Percentiles rank a stretch among this genome's conserved stretches.
Evolutionary conservation across 441 rosid genomes (phyloP).

Genomic region (Francoa sonchifolia): DNA sequence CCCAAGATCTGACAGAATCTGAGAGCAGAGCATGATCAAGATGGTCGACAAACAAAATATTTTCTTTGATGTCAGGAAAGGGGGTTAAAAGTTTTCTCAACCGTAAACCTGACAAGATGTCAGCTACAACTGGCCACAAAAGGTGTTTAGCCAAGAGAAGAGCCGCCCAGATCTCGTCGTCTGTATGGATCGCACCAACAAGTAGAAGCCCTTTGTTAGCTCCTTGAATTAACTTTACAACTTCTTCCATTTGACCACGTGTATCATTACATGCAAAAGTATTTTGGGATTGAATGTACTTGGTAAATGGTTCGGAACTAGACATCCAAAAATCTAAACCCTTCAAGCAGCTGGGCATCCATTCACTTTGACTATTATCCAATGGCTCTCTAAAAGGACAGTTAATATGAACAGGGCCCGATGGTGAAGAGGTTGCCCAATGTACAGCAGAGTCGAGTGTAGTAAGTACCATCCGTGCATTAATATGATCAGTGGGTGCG

Average conservation of each 20-base stretch:
- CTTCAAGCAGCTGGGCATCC: conserved; percentile 66
- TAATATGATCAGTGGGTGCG: conserved; percentile 60
- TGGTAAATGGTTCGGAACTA: conserved; percentile 65
- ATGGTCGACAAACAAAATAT: conserved; percentile 57
- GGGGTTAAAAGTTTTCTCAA: conserved; percentile 51
- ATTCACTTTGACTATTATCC: conserved; percentile 42
- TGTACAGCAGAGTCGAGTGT: conserved; percentile 84
- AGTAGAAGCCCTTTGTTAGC: conserved; percentile 61
- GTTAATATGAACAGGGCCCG: conserved; percentile 93
- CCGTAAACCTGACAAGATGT: conserved; percentile 83
- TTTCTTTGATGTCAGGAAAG: conserved; percentile 35
- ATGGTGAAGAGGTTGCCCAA: conserved; percentile 56
- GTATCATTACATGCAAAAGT: conserved; percentile 22
- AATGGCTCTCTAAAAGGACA: conserved; percentile 92
- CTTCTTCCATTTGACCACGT: conserved; percentile 32
- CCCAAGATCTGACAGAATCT: conserved; percentile 43
- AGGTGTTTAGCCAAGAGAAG: conserved; percentile 81
- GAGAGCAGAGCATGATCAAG: conserved; percentile 85
- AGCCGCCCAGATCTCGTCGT: conserved; percentile 91
- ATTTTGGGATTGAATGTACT: conserved; percentile 44
- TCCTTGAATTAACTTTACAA: conserved; percentile 41
- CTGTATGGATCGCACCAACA: conserved; percentile 55
- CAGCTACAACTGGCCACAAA: conserved; percentile 85
- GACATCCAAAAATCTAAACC: conserved; percentile 79
- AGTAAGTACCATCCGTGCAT: conserved; percentile 84